Evolutionary conservation across 2,329 filamentous ascomycete genomes (phyloP).

Genomic region (Sporothrix sp.): DNA sequence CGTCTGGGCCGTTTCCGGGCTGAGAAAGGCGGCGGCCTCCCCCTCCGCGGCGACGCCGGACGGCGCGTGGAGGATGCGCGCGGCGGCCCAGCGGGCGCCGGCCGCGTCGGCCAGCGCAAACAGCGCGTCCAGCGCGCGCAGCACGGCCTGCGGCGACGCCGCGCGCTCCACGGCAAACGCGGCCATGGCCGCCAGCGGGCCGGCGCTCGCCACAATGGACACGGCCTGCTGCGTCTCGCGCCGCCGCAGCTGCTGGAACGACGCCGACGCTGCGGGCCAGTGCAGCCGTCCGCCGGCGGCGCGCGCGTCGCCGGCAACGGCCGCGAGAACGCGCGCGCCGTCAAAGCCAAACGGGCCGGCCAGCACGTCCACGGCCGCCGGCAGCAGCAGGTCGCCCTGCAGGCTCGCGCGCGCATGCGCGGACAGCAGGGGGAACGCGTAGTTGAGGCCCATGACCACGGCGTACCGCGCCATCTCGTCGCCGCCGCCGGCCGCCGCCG

Average conservation of each 20-base stretch:
- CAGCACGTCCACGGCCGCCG: slow-evolving; percentile 56
- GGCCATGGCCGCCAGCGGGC: slow-evolving; percentile 55
- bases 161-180: slow-evolving; percentile 52
- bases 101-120: slow-evolving; percentile 57
- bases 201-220: slow-evolving; percentile 52
- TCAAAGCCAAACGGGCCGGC: slow-evolving; percentile 65
- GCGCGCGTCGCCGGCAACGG: slow-evolving; percentile 51
- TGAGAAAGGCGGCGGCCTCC: slow-evolving; percentile 50
- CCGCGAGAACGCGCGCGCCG: slow-evolving; percentile 63
- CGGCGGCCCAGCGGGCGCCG: slow-evolving; percentile 63
- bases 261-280: slow-evolving; percentile 54
- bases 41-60: slow-evolving; percentile 41
- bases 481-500: slow-evolving; percentile 27
- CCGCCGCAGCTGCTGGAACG: slow-evolving; percentile 48
- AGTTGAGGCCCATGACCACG: slow-evolving; percentile 64
- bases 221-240: slow-evolving; percentile 35
- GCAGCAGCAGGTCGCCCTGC: slow-evolving; percentile 60
- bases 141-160: slow-evolving; percentile 15
- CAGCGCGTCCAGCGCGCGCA: slow-evolving; percentile 46
- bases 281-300: slow-evolving; percentile 35
- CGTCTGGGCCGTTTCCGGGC: slow-evolving; percentile 52
- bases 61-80: slow-evolving; percentile 57
- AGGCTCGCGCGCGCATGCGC: slow-evolving; percentile 48
- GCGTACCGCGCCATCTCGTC: slow-evolving; percentile 37
- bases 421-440: slow-evolving; percentile 63